Percentiles rank a stretch among this genome's conserved stretches.
Evolutionary conservation across 1,139 yeast genomes (phyloP).

Genomic region (Blastobotrys ciferrii): DNA sequence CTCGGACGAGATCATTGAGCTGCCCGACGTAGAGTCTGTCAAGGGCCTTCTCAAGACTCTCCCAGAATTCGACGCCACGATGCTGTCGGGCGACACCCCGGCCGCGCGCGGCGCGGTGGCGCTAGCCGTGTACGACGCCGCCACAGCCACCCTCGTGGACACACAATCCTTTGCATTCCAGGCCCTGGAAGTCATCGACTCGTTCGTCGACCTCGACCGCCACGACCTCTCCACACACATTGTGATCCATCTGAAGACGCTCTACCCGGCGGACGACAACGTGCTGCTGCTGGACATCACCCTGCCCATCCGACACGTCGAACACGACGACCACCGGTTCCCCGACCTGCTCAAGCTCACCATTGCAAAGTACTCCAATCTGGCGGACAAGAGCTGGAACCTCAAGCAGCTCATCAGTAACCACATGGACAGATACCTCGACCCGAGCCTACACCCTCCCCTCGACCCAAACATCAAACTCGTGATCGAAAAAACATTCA

Average conservation of each 20-base stretch:
- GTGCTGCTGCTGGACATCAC: slow-evolving; percentile 53
- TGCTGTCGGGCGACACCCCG: slow-evolving; percentile 85
- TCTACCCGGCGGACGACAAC: slow-evolving; percentile 17
- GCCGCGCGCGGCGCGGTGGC: slow-evolving; percentile 90
- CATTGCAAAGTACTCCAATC: slow-evolving; percentile 63
- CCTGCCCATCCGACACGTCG: slow-evolving; percentile 60
- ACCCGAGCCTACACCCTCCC: slow-evolving; percentile 21
- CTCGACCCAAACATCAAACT: slow-evolving; percentile 30
- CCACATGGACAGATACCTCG: slow-evolving; percentile 30
- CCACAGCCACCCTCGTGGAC: slow-evolving; percentile 45
- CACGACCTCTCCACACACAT: slow-evolving; percentile 65
- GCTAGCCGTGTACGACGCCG: slow-evolving; percentile 74
- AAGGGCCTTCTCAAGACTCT: slow-evolving; percentile 54
- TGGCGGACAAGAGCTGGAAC: slow-evolving; percentile 38
- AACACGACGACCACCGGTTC: slow-evolving; percentile 43
- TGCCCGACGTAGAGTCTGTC: slow-evolving; percentile 45
- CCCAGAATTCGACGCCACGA: slow-evolving; percentile 85
- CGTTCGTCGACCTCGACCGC: slow-evolving; percentile 68
- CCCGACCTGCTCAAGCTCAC: slow-evolving; percentile 64
- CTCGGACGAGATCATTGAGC: slow-evolving; percentile 39
- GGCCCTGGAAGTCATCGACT: slow-evolving; percentile 58
- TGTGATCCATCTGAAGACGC: slow-evolving; percentile 47
- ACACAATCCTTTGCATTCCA: slow-evolving; percentile 41
- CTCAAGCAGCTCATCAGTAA: slow-evolving; percentile 49
- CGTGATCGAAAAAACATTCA: slow-evolving; percentile 17